Evolutionary conservation across 2,329 filamentous ascomycete genomes (phyloP), one percentile per base, ranked within the genome.

Genomic region (Pseudogymnoascus sp.): DNA sequence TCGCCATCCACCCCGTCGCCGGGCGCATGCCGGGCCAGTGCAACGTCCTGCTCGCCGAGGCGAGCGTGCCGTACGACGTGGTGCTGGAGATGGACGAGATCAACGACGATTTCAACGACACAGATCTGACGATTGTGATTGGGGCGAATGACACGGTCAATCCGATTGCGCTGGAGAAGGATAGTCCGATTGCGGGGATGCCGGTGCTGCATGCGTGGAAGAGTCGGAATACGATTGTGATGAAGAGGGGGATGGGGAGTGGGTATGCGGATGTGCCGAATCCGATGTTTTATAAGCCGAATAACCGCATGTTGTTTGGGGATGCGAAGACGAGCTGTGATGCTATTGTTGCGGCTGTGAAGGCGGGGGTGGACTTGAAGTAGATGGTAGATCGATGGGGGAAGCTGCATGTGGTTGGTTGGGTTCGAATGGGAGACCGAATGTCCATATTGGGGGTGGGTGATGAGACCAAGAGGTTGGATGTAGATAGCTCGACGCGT

Each of bases 11-110:
- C 72, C 91, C 91, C 0, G 91, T 96, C 28, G 92, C 92, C 0
- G 92, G 92, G 10, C 85, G 92, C 33, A 96, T 96, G 92, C 92
- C 92, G 0, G 92, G 92, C 0, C 92, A 96, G 76, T 96, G 91
- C 78, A 96, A 96, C 71, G 91, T 96, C 3, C 80, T 96, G 2
- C 84, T 96, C 12, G 92, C 92, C 0, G 92, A 96, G 75, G 92
- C 92, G 0, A 88, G 84, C 35, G 92, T 96, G 31, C 91, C 91
- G 2, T 96, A 96, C 71, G 92, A 96, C 70, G 78, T 96, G 63
- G 91, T 96, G 28, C 82, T 96, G 53, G 91, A 96, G 77, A 96
- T 96, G 91, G 92, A 96, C 69, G 92, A 96, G 78, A 96, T 96
- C 77, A 96, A 96, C 74, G 91, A 96, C 66, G 91, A 96, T 71